phyloP scores from a whole-genome alignment of 169 alveolate genomes.

The Plasmodium adleri region DNA sequence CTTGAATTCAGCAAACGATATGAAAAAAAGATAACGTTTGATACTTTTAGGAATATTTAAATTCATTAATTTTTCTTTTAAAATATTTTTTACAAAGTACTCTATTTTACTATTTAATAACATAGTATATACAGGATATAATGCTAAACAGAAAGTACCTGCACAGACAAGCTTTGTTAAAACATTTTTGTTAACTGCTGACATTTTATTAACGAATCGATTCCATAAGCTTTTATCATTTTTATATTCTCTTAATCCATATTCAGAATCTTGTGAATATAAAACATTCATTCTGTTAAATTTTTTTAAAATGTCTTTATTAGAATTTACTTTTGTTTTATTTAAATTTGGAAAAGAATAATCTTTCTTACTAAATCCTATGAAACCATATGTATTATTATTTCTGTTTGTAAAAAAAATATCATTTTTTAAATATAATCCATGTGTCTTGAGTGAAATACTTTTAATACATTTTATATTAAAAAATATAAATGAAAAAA shows the following conservation, averaged over 20 bases:
- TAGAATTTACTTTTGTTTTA: constrained; percentile 26
- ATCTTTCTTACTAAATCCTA: constrained; percentile 45
- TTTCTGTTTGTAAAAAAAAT: constrained; percentile 6
- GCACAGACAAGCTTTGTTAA: constrained; percentile 35
- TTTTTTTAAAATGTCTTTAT: constrained; percentile 48
- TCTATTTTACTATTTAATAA: constrained; percentile 62
- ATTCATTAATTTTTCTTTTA: constrained; percentile 45
- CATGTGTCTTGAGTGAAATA: constrained; percentile 5
- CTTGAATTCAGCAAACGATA: constrained; percentile 56
- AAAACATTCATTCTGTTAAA: constrained; percentile 13
- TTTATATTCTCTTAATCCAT: constrained; percentile 32
- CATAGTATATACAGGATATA: constrained; percentile 34
- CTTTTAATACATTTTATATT: constrained; percentile 45
- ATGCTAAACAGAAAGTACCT: constrained; percentile 48
- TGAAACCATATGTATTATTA: constrained; percentile 31
- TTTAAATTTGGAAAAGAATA: constrained; percentile 30
- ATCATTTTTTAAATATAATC: constrained; percentile 12
- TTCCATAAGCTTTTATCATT: constrained; percentile 32
- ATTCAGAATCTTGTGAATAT: constrained; percentile 48
- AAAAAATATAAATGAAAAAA: constrained; percentile 28
- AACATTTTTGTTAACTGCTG: constrained; percentile 10
- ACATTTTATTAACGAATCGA: constrained; percentile 14
- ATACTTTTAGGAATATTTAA: constrained; percentile 23
- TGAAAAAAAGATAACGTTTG: constrained; percentile 20
- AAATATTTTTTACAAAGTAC: constrained; percentile 7